phyloP scores from a whole-genome alignment of 2,329 filamentous ascomycete genomes.

The Tympanopsis confertula region DNA sequence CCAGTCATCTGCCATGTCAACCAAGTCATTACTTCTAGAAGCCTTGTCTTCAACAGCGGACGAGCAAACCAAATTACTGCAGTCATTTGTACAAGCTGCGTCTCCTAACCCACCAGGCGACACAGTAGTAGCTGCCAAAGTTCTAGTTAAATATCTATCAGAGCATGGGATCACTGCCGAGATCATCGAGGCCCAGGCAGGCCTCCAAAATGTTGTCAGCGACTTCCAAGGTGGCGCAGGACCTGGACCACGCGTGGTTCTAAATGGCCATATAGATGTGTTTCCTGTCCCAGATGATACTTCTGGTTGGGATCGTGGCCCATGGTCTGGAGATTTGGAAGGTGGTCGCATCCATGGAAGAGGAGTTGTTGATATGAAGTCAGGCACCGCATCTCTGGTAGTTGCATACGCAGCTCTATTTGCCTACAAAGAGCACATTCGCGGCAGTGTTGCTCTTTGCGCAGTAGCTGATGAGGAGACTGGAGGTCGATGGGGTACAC shows the following conservation, averaged over 20 bases:
- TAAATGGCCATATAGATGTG: conserved; percentile 29
- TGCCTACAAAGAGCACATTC: conserved; percentile 8
- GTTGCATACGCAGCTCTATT: conserved; percentile 22
- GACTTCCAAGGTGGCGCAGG: conserved; percentile 11
- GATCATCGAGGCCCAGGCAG: conserved; percentile 14
- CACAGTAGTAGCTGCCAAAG: conserved; percentile 17
- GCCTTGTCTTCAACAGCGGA: conserved; percentile 12
- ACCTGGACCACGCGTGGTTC: conserved; percentile 16
- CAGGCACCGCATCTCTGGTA: conserved; percentile 23
- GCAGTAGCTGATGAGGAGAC: conserved; percentile 26
- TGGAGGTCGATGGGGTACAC: conserved; percentile 21
- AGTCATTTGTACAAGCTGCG: conserved; percentile 17
- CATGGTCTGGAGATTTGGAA: conserved; percentile 22
- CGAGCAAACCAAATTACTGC: conserved; percentile 15
- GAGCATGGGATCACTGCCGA: conserved; percentile 9
- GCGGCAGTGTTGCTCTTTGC: conserved; percentile 13
- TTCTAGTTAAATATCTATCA: conserved; percentile 15
- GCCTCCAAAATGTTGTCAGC: conserved; percentile 20
- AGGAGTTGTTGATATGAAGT: conserved; percentile 29
- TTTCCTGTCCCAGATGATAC: conserved; percentile 22
- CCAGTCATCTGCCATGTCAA: no score
- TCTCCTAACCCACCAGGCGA: conserved; percentile 25
- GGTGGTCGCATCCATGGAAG: conserved; percentile 20
- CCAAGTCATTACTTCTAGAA: conserved; percentile 10
- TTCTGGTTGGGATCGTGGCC: conserved; percentile 18